A percentile compares a stretch with the other conserved stretches of the same genome.
Conservation (phyloP, 257 asterid genomes). For the Scutellaria barbata region DNA sequence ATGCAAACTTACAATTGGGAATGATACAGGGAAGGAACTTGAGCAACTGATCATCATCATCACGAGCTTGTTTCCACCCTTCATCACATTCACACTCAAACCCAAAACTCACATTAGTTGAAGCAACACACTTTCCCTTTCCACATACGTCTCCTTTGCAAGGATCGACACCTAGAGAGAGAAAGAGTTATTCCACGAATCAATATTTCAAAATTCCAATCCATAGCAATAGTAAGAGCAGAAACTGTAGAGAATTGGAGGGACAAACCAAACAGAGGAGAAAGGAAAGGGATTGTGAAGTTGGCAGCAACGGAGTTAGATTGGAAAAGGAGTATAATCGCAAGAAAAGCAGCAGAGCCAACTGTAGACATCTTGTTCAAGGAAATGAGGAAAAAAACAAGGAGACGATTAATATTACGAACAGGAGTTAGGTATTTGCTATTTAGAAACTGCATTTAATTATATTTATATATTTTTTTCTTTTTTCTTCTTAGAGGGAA, state of each 20-base stretch:
- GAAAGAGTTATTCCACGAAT: too few species aligned
- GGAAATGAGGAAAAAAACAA: conserved; percentile 9
- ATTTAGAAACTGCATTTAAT: conserved; percentile 8
- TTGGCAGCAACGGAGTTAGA: conserved; percentile 43
- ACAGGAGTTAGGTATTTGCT: neutral
- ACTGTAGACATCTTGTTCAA: conserved; percentile 46
- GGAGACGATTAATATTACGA: neutral
- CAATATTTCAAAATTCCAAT: neutral
- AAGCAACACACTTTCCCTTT: conserved; percentile 65
- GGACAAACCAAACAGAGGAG: conserved; percentile 51
- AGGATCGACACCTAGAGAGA: conserved; percentile 32
- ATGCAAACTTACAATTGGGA: conserved; percentile 67
- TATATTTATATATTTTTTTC: neutral
- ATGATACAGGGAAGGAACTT: conserved; percentile 72
- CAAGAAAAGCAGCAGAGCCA: conserved; percentile 35
- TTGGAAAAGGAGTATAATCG: conserved; percentile 41
- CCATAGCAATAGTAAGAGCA: neutral
- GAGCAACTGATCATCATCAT: conserved; percentile 41
- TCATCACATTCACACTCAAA: conserved; percentile 65
- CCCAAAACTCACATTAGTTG: conserved; percentile 48
- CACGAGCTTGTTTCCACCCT: conserved; percentile 75
- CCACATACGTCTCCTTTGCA: conserved; percentile 64
- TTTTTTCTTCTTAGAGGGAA: too few species aligned
- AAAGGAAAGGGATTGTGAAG: conserved; percentile 44
- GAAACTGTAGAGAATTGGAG: neutral